A percentile compares a stretch with the other conserved stretches of the same genome.
phyloP scores from a whole-genome alignment of 2,329 filamentous ascomycete species.

The Cladophialophora psammophila region DNA sequence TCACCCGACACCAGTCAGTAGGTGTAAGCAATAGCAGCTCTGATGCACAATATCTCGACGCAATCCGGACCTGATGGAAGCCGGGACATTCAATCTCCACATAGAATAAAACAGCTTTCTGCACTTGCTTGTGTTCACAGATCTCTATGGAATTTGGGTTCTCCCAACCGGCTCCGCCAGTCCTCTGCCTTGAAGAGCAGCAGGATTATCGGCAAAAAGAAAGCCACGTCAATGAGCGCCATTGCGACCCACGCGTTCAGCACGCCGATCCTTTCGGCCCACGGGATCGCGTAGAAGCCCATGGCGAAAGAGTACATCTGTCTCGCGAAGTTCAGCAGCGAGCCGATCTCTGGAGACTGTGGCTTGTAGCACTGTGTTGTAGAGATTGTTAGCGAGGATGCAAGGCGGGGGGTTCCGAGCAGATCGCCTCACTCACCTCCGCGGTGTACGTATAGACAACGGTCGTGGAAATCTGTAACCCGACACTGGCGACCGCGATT shows the following conservation, averaged over 20 bases:
- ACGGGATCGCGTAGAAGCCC: conserved; percentile 17
- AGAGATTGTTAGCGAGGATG: background rate
- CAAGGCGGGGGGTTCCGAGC: background rate
- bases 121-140: background rate
- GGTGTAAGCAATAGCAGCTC: background rate
- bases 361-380: conserved; percentile 8
- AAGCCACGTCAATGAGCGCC: conserved; percentile 9
- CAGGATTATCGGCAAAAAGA: conserved; percentile 6
- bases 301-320: conserved; percentile 16
- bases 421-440: conserved; percentile 1
- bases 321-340: conserved; percentile 11
- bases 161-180: background rate
- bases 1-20: no score
- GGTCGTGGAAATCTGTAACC: conserved; percentile 8
- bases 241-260: conserved; percentile 5
- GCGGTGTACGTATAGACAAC: conserved; percentile 16
- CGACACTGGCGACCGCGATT: conserved; percentile 9
- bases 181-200: conserved; percentile 10
- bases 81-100: background rate
- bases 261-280: background rate
- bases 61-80: no score
- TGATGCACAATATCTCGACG: background rate
- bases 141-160: conserved; percentile 6
- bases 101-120: background rate
- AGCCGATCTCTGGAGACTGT: conserved; percentile 12